A percentile compares a stretch with the other conserved stretches of the same genome.
phyloP scores from a whole-genome alignment of 1,284 basidiomycete species.

The Naganishia sp. region DNA sequence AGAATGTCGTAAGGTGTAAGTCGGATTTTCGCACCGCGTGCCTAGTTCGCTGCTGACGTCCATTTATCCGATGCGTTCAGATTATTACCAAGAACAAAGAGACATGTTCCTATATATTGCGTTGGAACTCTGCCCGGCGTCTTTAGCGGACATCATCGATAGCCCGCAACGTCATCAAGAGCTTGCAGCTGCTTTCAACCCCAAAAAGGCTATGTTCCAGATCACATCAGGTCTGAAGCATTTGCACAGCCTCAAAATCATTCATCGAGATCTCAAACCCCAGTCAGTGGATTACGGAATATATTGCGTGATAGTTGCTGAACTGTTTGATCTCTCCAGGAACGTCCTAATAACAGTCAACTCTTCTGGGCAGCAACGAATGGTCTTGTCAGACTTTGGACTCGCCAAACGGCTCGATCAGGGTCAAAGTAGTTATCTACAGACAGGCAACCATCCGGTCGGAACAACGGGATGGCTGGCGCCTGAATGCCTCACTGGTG shows the following conservation, averaged over 20 bases:
- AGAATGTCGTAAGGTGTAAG: constrained; percentile 86
- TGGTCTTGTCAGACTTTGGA: constrained; percentile 95
- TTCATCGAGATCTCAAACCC: constrained; percentile 98
- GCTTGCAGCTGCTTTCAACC: constrained; percentile 76
- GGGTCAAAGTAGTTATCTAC: constrained; percentile 90
- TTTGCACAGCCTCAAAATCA: constrained; percentile 90
- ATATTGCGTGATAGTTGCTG: background rate
- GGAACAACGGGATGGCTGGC: constrained; percentile 94
- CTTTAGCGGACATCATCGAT: constrained; percentile 90
- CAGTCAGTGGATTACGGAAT: constrained; percentile 57
- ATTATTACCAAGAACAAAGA: constrained; percentile 94
- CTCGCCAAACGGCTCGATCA: constrained; percentile 87
- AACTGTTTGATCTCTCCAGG: constrained; percentile 35
- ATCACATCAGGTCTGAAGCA: constrained; percentile 86
- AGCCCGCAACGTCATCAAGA: constrained; percentile 63
- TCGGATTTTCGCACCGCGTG: background rate
- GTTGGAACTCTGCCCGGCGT: constrained; percentile 92
- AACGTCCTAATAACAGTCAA: constrained; percentile 88
- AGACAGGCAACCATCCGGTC: constrained; percentile 68
- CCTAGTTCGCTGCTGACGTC: constrained; percentile 14
- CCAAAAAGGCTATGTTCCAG: constrained; percentile 83
- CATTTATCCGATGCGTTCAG: constrained; percentile 33
- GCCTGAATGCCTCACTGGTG: constrained; percentile 85
- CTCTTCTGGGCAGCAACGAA: constrained; percentile 67
- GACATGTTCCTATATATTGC: constrained; percentile 96